Evolutionary conservation across 1,284 basidiomycete species (phyloP).

Genomic region (Bondarzewia mesenterica): DNA sequence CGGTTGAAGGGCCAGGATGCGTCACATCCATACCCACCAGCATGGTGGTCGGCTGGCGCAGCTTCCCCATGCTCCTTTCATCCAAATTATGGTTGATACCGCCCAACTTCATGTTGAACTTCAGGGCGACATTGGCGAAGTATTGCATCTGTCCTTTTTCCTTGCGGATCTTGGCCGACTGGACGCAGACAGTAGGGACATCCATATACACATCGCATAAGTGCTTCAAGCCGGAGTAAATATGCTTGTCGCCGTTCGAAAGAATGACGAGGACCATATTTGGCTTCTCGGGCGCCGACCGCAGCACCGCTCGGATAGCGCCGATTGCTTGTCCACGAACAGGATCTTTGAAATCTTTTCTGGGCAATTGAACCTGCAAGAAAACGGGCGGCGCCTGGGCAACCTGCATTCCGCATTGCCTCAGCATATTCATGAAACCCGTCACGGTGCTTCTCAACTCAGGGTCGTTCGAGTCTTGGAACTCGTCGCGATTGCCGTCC

Average conservation of each 20-base stretch:
- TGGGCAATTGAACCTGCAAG: conserved; percentile 34
- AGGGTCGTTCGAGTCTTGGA: conserved; percentile 37
- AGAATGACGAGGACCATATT: conserved; percentile 41
- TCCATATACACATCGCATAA: conserved; percentile 60
- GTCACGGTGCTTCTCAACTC: conserved; percentile 33
- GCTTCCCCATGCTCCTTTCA: conserved; percentile 40
- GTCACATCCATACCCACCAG: conserved; percentile 80
- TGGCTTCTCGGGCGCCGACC: conserved; percentile 23
- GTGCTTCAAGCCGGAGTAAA: conserved; percentile 67
- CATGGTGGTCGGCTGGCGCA: conserved; percentile 57
- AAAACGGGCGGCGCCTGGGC: conserved; percentile 22
- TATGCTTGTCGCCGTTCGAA: conserved; percentile 54
- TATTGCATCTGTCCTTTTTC: conserved; percentile 61
- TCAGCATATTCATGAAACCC: conserved; percentile 52
- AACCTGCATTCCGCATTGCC: conserved; percentile 51
- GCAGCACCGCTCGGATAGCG: conserved; percentile 23
- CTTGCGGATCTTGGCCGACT: conserved; percentile 52
- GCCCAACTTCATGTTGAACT: conserved; percentile 76
- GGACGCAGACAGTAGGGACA: conserved; percentile 63
- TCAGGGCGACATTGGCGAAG: conserved; percentile 71
- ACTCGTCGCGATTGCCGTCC: conserved; percentile 42
- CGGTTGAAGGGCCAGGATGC: conserved; percentile 64
- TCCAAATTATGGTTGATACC: conserved; percentile 68
- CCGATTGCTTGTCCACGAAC: conserved; percentile 36
- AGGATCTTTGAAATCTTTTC: conserved; percentile 36